Conservation (phyloP, 2,329 filamentous ascomycete species). For the Neoascochyta sp. region DNA sequence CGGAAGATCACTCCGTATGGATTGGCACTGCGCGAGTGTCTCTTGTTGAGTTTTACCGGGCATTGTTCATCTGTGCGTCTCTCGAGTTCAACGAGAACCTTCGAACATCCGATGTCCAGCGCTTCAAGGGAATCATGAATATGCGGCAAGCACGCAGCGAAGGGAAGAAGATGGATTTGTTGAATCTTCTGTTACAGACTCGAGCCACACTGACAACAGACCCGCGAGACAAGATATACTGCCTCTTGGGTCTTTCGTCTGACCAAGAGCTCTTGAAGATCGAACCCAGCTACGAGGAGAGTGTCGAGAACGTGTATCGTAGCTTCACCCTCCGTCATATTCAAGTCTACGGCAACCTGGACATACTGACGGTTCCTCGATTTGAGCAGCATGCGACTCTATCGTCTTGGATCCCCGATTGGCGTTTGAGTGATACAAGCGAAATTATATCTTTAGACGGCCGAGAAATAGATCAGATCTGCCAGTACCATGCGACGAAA, state of each 20-base stretch:
- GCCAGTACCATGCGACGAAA: neutral
- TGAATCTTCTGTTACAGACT: neutral
- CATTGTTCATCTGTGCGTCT: neutral
- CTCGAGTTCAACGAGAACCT: neutral
- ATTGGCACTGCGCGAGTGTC: neutral
- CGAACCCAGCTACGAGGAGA: neutral
- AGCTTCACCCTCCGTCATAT: neutral
- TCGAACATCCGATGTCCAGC: neutral
- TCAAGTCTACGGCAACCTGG: neutral
- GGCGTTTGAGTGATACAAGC: neutral
- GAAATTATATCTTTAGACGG: neutral
- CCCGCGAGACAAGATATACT: neutral
- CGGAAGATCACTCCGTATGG: neutral
- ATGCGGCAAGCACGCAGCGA: neutral
- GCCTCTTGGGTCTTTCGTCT: neutral
- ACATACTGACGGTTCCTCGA: neutral
- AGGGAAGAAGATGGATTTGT: neutral
- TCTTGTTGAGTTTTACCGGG: neutral
- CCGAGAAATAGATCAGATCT: neutral
- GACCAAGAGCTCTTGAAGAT: neutral
- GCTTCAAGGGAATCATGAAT: neutral
- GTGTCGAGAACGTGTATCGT: neutral
- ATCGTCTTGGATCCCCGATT: neutral
- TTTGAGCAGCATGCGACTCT: neutral
- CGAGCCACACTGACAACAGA: neutral